Percentiles rank a stretch among this genome's conserved stretches.
Evolutionary conservation across 2,329 filamentous ascomycete genomes (phyloP).

Genomic region (Cladorrhinum sp.): DNA sequence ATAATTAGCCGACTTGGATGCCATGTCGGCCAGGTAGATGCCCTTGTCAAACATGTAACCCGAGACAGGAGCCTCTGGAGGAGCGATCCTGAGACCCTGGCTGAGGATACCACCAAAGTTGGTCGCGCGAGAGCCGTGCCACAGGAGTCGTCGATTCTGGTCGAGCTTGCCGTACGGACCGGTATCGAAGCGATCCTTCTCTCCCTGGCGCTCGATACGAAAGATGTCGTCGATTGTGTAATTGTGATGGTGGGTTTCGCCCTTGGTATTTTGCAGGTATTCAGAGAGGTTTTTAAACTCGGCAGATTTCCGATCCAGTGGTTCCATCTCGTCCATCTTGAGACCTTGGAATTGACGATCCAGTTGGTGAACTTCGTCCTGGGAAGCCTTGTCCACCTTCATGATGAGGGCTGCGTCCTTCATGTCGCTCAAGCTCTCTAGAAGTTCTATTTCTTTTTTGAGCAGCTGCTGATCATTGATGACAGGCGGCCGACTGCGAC

Average conservation of each 20-base stretch:
- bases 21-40: conserved; percentile 84
- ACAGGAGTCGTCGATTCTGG: conserved; percentile 70
- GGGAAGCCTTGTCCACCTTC: conserved; percentile 57
- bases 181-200: conserved; percentile 64
- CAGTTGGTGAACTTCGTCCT: conserved; percentile 57
- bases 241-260: conserved; percentile 59
- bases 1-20: conserved; percentile 78
- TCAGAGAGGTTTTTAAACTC: conserved; percentile 65
- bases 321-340: conserved; percentile 72
- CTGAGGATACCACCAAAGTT: conserved; percentile 86
- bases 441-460: conserved; percentile 73
- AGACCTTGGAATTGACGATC: conserved; percentile 72
- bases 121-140: conserved; percentile 81
- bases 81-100: conserved; percentile 86
- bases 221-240: conserved; percentile 74
- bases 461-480: conserved; percentile 56
- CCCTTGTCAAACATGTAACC: conserved; percentile 92
- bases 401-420: conserved; percentile 76
- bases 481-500: conserved; percentile 68
- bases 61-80: conserved; percentile 72
- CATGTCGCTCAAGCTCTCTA: conserved; percentile 82
- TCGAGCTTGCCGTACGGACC: conserved; percentile 50
- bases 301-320: conserved; percentile 52
- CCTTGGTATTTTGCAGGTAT: conserved; percentile 67
- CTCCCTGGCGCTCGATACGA: conserved; percentile 73